Percentiles rank a stretch among this genome's conserved stretches.
Evolutionary conservation across 371 early-diverging fungal genomes (phyloP).

Genomic region (Mucor piriformis): DNA sequence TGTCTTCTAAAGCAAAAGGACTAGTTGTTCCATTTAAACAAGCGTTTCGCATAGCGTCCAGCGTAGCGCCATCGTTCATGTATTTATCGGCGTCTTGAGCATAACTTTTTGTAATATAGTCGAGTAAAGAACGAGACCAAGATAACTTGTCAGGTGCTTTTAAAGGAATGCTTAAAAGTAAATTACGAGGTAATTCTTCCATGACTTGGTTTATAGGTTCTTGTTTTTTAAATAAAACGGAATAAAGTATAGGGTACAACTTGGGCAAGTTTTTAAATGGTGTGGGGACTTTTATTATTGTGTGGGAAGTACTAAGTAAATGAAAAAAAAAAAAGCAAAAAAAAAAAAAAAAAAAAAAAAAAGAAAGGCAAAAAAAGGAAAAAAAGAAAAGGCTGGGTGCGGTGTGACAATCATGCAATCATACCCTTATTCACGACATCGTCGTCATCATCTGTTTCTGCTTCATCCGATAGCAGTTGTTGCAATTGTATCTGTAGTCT

Average conservation of each 20-base stretch:
- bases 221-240: conserved; percentile 8
- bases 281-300: not conserved
- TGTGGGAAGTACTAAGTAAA: not conserved
- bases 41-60: conserved; percentile 37
- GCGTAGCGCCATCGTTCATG: conserved; percentile 24
- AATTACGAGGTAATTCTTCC: conserved; percentile 10
- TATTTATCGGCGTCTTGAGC: conserved; percentile 42
- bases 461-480: conserved; percentile 2
- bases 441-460: not conserved
- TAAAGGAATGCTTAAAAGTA: conserved; percentile 19
- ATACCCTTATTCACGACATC: conserved; percentile 19
- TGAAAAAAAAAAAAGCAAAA: not conserved
- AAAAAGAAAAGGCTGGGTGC: not conserved
- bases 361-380: not conserved
- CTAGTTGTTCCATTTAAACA: conserved; percentile 15
- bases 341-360: not conserved
- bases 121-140: conserved; percentile 34
- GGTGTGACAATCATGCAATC: not conserved
- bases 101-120: conserved; percentile 45
- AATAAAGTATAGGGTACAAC: conserved; percentile 16
- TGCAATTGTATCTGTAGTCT: not conserved
- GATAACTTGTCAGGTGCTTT: conserved; percentile 26
- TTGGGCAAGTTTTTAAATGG: not conserved
- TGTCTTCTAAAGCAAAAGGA: conserved; percentile 27
- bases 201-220: not conserved